These are phyloP conservation scores for Boeremia lycopersici DNA, from an alignment of 2,329 filamentous ascomycete species.

Conservation along the genomic window DNA sequence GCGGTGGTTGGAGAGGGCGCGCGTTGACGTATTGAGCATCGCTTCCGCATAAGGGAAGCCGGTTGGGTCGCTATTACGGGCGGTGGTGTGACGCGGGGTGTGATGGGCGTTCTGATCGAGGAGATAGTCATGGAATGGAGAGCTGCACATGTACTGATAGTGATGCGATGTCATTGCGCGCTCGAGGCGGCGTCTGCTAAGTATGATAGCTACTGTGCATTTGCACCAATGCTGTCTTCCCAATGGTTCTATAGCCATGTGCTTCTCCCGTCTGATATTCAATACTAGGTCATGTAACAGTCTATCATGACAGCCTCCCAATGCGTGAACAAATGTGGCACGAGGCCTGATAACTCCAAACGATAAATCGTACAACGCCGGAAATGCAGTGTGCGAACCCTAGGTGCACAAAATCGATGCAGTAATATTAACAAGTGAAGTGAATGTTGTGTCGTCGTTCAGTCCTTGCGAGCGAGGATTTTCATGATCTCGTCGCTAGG, in stretches of 20 bases:
- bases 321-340: conserved; percentile 3
- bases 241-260: not conserved
- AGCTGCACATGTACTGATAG: not conserved
- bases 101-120: not conserved
- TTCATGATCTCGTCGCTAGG: conserved; percentile 37
- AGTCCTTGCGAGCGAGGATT: conserved; percentile 30
- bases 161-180: conserved; percentile 9
- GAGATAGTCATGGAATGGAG: not conserved
- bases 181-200: conserved; percentile 3
- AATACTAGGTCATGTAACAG: conserved; percentile 7
- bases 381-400: conserved; percentile 22
- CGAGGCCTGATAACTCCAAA: conserved; percentile 1
- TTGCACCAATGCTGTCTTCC: not conserved
- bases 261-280: not conserved
- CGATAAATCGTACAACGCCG: not conserved
- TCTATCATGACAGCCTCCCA: conserved; percentile 16
- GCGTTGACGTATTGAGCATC: conserved; percentile 2
- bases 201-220: not conserved
- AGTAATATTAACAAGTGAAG: conserved; percentile 32
- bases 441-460: conserved; percentile 11
- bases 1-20: not conserved
- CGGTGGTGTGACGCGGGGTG: not conserved
- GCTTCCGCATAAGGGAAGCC: conserved; percentile 9
- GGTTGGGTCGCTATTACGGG: not conserved
- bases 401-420: conserved; percentile 19